Conservation (phyloP, 2,329 filamentous ascomycete genomes). For the Colletotrichum liaoningense region DNA sequence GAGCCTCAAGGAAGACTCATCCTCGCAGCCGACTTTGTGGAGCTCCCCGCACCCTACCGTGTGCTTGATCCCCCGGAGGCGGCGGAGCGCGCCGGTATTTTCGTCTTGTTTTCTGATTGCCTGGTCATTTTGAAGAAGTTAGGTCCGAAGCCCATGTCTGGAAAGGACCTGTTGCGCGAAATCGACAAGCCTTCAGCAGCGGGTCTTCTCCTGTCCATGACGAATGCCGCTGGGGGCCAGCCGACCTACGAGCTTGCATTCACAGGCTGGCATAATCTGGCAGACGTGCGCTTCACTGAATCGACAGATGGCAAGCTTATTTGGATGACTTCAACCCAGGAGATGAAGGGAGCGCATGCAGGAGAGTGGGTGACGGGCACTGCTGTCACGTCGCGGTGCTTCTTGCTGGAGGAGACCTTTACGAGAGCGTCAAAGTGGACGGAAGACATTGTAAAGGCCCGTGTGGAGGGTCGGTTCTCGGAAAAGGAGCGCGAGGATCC, state of each 20-base stretch:
- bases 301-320: slow-evolving; percentile 72
- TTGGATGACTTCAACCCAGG: slow-evolving; percentile 75
- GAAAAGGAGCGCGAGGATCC: slow-evolving; percentile 85
- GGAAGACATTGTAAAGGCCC: slow-evolving; percentile 89
- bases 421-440: slow-evolving; percentile 80
- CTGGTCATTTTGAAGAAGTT: slow-evolving; percentile 82
- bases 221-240: slow-evolving; percentile 70
- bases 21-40: slow-evolving; percentile 82
- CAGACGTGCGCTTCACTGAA: slow-evolving; percentile 79
- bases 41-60: slow-evolving; percentile 79
- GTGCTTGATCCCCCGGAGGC: slow-evolving; percentile 50
- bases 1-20: slow-evolving; percentile 83
- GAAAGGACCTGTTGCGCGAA: slow-evolving; percentile 83
- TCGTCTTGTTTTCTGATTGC: slow-evolving; percentile 87
- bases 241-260: slow-evolving; percentile 80
- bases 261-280: slow-evolving; percentile 76
- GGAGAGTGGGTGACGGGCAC: slow-evolving; percentile 61
- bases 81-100: slow-evolving; percentile 71
- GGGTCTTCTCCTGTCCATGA: slow-evolving; percentile 71
- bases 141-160: slow-evolving; percentile 70
- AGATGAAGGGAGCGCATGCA: slow-evolving; percentile 66
- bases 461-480: slow-evolving; percentile 85
- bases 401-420: slow-evolving; percentile 79
- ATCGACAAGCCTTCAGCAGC: slow-evolving; percentile 82
- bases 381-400: slow-evolving; percentile 71